A percentile compares a stretch with the other conserved stretches of the same genome.
phyloP scores from a whole-genome alignment of 257 asterid species.

The Solanum peruvianum region DNA sequence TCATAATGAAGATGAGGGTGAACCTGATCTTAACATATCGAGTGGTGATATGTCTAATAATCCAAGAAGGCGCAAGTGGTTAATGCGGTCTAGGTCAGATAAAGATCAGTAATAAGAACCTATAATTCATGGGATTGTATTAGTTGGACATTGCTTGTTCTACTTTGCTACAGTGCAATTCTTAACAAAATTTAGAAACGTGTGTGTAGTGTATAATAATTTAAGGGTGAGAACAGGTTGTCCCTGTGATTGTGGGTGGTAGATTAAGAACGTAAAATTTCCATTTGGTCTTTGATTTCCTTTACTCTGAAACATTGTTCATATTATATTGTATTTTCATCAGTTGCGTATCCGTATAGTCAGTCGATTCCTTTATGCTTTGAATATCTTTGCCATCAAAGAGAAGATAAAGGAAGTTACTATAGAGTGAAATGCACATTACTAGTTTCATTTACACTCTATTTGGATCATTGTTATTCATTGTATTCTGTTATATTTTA shows the following conservation, averaged over 20 bases:
- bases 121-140: background rate
- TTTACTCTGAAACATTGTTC: background rate
- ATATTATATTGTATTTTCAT: background rate
- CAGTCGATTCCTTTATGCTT: background rate
- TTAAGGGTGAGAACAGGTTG: background rate
- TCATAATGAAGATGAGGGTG: constrained; percentile 13
- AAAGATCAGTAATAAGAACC: constrained; percentile 21
- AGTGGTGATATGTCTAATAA: constrained; percentile 23
- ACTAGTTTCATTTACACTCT: background rate
- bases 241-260: background rate
- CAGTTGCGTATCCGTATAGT: background rate
- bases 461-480: no score
- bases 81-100: constrained; percentile 34
- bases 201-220: background rate
- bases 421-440: background rate
- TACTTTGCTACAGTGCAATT: background rate
- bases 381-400: background rate
- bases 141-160: background rate
- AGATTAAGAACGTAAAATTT: background rate
- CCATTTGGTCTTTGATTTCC: background rate
- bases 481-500: no score
- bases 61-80: constrained; percentile 46
- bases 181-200: background rate
- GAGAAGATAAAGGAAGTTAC: background rate
- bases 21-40: constrained; percentile 12